phyloP scores from a whole-genome alignment of 345 rosid species.

The Conringia planisiliqua region DNA sequence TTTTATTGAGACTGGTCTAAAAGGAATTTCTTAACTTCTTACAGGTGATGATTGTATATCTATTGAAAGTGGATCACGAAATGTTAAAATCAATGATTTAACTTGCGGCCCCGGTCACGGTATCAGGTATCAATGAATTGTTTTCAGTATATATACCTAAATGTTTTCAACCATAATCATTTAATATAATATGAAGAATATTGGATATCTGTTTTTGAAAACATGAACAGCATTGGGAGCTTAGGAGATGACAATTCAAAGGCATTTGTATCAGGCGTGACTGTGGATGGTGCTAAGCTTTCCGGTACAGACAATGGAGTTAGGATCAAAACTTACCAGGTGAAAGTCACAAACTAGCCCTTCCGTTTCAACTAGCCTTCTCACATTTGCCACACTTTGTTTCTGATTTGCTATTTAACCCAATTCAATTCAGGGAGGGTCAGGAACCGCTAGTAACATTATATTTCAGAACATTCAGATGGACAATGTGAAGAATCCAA shows the following conservation, averaged over 20 bases:
- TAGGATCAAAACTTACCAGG: constrained; percentile 93
- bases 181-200: background rate
- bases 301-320: constrained; percentile 74
- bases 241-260: constrained; percentile 52
- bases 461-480: constrained; percentile 65
- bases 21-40: background rate
- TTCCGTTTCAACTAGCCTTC: background rate
- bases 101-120: constrained; percentile 39
- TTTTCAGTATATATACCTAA: background rate
- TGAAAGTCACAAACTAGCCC: background rate
- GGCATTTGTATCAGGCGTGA: constrained; percentile 68
- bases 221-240: constrained; percentile 67
- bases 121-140: constrained; percentile 16
- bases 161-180: background rate
- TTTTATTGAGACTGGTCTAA: background rate
- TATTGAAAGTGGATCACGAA: constrained; percentile 37
- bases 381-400: background rate
- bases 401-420: background rate
- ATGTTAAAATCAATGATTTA: constrained; percentile 25
- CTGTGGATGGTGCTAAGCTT: constrained; percentile 58
- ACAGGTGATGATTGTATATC: constrained; percentile 93
- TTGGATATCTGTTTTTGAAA: background rate
- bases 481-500: constrained; percentile 72
- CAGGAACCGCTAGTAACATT: constrained; percentile 73
- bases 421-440: constrained; percentile 60